Evolutionary conservation across 768 basidiomycete species (phyloP).

Genomic region (Trametes villosa): DNA sequence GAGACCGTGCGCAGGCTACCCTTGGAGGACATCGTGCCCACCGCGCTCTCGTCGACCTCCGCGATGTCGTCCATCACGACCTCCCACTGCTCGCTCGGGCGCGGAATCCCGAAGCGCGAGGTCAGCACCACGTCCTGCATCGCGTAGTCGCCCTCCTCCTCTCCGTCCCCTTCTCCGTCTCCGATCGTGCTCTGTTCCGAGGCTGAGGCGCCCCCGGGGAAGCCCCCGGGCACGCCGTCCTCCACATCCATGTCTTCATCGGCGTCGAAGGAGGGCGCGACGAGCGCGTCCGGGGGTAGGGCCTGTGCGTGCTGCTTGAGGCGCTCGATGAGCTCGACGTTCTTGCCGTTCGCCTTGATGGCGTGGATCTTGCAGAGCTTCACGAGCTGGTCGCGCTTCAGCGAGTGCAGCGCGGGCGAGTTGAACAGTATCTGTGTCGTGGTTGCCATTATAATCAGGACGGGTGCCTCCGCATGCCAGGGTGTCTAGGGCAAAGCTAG

Average conservation of each 20-base stretch:
- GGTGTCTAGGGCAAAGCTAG: too few relatives aligned
- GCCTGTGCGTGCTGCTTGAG: constrained; percentile 69
- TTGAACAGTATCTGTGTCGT: constrained; percentile 84
- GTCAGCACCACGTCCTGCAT: constrained; percentile 19
- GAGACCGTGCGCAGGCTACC: constrained; percentile 39
- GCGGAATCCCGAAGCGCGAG: constrained; percentile 37
- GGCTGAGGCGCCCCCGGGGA: too few relatives aligned
- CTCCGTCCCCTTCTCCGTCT: background rate
- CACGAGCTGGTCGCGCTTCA: constrained; percentile 84
- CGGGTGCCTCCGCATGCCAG: background rate
- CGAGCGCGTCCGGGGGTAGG: constrained; percentile 57
- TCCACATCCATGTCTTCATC: constrained; percentile 36
- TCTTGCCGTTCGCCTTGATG: constrained; percentile 83
- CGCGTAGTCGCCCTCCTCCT: constrained; percentile 5
- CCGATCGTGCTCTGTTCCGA: too few relatives aligned
- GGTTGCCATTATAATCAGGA: constrained; percentile 53
- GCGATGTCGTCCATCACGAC: constrained; percentile 83
- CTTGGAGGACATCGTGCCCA: constrained; percentile 53
- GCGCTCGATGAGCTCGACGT: constrained; percentile 68
- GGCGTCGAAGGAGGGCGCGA: constrained; percentile 30
- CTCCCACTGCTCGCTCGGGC: constrained; percentile 85
- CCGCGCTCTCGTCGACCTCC: constrained; percentile 63
- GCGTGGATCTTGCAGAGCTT: constrained; percentile 85
- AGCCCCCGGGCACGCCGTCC: background rate
- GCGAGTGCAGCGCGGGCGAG: constrained; percentile 80